phyloP scores from a whole-genome alignment of 2,329 filamentous ascomycete species.

The Ophiostoma himal-ulmi region DNA sequence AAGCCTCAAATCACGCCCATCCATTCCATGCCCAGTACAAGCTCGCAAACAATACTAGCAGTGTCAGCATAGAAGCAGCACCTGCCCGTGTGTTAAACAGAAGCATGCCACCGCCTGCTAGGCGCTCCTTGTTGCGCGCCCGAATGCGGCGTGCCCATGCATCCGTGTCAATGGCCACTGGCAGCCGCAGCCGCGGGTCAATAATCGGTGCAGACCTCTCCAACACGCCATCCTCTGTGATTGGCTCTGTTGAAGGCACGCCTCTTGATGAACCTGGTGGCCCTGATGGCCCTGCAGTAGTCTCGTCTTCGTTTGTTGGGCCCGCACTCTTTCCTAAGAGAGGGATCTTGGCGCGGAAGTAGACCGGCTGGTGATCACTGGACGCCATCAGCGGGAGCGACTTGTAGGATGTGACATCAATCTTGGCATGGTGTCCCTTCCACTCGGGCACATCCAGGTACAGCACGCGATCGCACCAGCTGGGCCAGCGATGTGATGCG shows the following conservation, averaged over 20 bases:
- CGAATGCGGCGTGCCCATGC: constrained; percentile 48
- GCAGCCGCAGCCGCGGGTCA: constrained; percentile 42
- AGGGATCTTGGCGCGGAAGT: constrained; percentile 62
- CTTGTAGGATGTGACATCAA: constrained; percentile 61
- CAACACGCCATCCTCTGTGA: neutral
- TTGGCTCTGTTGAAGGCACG: neutral
- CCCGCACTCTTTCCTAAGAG: constrained; percentile 37
- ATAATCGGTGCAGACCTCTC: neutral
- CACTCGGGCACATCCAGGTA: constrained; percentile 61
- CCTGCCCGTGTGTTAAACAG: constrained; percentile 50
- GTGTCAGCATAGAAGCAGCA: constrained; percentile 40
- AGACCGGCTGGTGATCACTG: constrained; percentile 84
- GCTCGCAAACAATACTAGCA: constrained; percentile 39
- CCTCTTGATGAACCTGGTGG: neutral
- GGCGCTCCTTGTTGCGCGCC: constrained; percentile 42
- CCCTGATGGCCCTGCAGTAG: neutral
- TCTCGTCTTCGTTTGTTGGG: neutral
- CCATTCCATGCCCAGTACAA: constrained; percentile 40
- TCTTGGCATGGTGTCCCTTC: constrained; percentile 31
- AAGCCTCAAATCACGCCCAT: neutral
- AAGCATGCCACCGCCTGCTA: constrained; percentile 51
- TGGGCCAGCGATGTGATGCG: constrained; percentile 77
- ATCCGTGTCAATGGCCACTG: constrained; percentile 49
- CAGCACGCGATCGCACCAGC: constrained; percentile 89
- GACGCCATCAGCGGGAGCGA: constrained; percentile 72